phyloP scores from a whole-genome alignment of 1,139 yeast species.

The Suhomyces ambrosiae region DNA sequence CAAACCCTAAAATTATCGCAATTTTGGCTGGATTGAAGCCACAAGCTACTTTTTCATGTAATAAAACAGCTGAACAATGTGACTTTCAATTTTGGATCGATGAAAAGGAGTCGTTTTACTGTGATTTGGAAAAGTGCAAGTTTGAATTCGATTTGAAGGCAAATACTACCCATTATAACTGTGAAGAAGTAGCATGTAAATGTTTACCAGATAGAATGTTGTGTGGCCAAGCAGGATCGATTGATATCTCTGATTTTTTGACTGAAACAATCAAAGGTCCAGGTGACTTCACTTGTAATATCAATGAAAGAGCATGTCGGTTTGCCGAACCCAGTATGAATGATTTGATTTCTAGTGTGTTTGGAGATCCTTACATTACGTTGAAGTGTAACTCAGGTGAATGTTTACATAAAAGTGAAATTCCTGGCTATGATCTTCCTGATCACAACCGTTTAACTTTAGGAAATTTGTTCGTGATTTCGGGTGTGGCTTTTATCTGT shows the following conservation, averaged over 20 bases:
- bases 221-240: slow-evolving; percentile 92
- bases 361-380: slow-evolving; percentile 89
- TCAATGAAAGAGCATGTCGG: slow-evolving; percentile 59
- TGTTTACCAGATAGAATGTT: slow-evolving; percentile 92
- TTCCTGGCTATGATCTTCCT: slow-evolving; percentile 86
- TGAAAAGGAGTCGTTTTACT: slow-evolving; percentile 82
- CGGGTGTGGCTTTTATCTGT: slow-evolving; percentile 50
- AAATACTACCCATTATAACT: slow-evolving; percentile 74
- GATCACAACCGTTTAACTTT: slow-evolving; percentile 53
- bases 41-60: slow-evolving; percentile 90
- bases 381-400: slow-evolving; percentile 83
- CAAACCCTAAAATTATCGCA: slow-evolving; percentile 80
- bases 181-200: slow-evolving; percentile 75
- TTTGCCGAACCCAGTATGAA: slow-evolving; percentile 97
- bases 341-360: slow-evolving; percentile 81
- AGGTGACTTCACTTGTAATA: slow-evolving; percentile 84
- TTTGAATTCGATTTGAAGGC: slow-evolving; percentile 64
- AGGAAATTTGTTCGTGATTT: slow-evolving; percentile 52
- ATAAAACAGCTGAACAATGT: slow-evolving; percentile 64
- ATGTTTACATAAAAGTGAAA: slow-evolving; percentile 87
- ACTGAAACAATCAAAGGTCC: slow-evolving; percentile 92
- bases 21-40: slow-evolving; percentile 81
- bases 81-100: slow-evolving; percentile 97
- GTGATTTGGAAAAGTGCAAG: slow-evolving; percentile 73
- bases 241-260: slow-evolving; percentile 90